Conservation (phyloP, 148 eudicot genomes). For the Chenopodium album region DNA sequence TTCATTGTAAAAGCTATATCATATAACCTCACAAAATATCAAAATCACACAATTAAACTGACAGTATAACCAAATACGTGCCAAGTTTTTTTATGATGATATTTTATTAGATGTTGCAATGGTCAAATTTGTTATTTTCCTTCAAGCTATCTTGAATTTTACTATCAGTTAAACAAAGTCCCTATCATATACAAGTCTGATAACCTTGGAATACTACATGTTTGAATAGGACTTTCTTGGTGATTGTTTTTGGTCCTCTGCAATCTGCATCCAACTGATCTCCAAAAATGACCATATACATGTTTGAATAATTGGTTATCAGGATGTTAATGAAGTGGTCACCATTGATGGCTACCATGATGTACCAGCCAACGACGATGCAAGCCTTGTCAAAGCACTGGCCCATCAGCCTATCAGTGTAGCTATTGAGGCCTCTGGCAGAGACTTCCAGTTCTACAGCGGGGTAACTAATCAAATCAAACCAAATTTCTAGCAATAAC, state of each 20-base stretch:
- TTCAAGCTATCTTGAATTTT: background rate
- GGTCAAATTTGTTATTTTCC: background rate
- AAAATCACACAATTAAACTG: no score
- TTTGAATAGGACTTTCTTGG: background rate
- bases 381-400: constrained; percentile 78
- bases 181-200: background rate
- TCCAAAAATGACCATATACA: background rate
- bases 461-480: constrained; percentile 49
- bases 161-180: background rate
- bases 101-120: background rate
- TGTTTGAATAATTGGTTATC: background rate
- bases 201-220: background rate
- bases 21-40: no score
- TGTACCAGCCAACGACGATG: constrained; percentile 71
- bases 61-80: background rate
- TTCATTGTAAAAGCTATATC: no score
- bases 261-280: background rate
- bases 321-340: constrained; percentile 45
- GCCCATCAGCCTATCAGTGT: constrained; percentile 97
- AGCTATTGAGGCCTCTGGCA: constrained; percentile 81
- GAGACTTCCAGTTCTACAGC: constrained; percentile 98
- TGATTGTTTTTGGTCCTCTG: background rate
- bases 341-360: constrained; percentile 87
- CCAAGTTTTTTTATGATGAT: no score
- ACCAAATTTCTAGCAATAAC: background rate